Conservation (phyloP, 2,329 filamentous ascomycete species). For the Phyllosticta capitalensis region DNA sequence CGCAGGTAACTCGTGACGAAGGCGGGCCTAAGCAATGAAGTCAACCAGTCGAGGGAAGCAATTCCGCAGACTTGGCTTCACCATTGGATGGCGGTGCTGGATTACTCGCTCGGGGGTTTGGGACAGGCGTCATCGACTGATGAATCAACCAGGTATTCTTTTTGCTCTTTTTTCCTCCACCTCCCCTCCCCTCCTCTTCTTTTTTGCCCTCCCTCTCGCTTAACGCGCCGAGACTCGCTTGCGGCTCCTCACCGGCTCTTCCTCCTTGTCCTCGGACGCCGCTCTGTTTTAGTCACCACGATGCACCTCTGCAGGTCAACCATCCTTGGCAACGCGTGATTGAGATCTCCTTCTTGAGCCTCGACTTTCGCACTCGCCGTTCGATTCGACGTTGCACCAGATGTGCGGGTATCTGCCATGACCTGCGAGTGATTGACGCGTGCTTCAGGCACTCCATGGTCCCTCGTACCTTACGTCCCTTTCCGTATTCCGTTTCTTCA, state of each 20-base stretch:
- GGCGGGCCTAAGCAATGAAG: slow-evolving; percentile 34
- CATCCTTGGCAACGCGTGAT: not conserved
- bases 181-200: not conserved
- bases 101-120: slow-evolving; percentile 30
- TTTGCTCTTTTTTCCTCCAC: slow-evolving; percentile 18
- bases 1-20: slow-evolving; percentile 31
- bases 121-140: slow-evolving; percentile 25
- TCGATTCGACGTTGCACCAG: not conserved
- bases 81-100: slow-evolving; percentile 33
- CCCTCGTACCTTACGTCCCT: not conserved
- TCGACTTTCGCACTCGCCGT: not conserved
- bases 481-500: not conserved
- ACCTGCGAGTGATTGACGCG: not conserved
- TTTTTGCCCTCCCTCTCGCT: not conserved
- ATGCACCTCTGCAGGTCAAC: not conserved
- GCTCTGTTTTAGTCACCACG: not conserved
- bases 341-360: not conserved
- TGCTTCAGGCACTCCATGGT: not conserved
- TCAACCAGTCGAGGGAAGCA: slow-evolving; percentile 33
- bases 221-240: not conserved
- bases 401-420: not conserved
- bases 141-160: slow-evolving; percentile 23
- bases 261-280: not conserved
- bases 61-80: slow-evolving; percentile 34
- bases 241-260: not conserved